Percentiles rank a stretch among this genome's conserved stretches.
phyloP scores from a whole-genome alignment of 2,329 filamentous ascomycete genomes.

The Ceratocystis huliohia region DNA sequence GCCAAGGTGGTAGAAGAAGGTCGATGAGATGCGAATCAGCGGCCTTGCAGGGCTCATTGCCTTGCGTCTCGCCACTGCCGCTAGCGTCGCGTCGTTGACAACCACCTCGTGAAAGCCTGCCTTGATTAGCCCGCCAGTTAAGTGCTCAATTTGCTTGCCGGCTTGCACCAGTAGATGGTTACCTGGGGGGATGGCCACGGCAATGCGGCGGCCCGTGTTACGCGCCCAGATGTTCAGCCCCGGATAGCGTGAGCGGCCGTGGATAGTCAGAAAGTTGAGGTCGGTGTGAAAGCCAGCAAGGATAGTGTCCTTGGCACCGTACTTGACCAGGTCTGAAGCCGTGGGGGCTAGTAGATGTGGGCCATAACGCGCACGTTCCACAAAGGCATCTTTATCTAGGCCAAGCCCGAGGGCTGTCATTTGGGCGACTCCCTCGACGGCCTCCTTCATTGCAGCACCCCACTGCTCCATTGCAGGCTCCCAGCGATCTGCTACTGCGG shows the following conservation, averaged over 20 bases:
- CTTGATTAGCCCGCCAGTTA: conserved; percentile 48
- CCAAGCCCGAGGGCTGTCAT: conserved; percentile 47
- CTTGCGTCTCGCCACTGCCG: conserved; percentile 34
- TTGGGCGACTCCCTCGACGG: conserved; percentile 44
- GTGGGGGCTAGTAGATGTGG: conserved; percentile 50
- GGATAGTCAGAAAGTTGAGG: conserved; percentile 53
- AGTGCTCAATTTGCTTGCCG: conserved; percentile 50
- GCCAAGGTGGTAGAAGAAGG: conserved; percentile 48
- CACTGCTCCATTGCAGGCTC: conserved; percentile 43
- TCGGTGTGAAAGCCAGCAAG: conserved; percentile 52
- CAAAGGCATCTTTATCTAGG: conserved; percentile 41
- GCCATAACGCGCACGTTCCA: conserved; percentile 43
- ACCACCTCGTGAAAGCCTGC: conserved; percentile 51
- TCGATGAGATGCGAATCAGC: conserved; percentile 45
- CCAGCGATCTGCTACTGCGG: conserved; percentile 40
- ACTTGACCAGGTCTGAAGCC: conserved; percentile 43
- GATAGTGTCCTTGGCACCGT: conserved; percentile 43
- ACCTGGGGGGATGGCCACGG: conserved; percentile 45
- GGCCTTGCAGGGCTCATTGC: conserved; percentile 36
- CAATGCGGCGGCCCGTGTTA: conserved; percentile 46
- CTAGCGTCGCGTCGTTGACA: conserved; percentile 41
- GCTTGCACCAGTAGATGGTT: conserved; percentile 49
- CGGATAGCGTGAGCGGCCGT: conserved; percentile 49
- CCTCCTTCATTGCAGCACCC: conserved; percentile 48
- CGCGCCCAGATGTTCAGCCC: conserved; percentile 51